phyloP scores from a whole-genome alignment of 169 alveolate species.

The Cryptosporidium ryanae region DNA sequence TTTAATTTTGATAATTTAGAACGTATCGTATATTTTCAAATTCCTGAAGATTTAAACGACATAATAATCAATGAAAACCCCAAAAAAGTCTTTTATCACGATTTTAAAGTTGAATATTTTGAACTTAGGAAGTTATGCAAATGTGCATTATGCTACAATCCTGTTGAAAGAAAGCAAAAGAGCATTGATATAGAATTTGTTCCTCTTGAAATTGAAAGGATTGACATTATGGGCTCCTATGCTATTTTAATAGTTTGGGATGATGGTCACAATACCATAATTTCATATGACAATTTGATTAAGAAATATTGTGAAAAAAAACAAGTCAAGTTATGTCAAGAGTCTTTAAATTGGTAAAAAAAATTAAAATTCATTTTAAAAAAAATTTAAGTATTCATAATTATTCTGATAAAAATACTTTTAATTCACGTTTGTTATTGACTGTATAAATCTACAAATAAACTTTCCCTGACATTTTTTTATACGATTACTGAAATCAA shows the following conservation, averaged over 20 bases:
- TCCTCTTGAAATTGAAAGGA: slow-evolving; percentile 76
- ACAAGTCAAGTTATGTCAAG: slow-evolving; percentile 11
- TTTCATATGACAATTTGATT: slow-evolving; percentile 70
- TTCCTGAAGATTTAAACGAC: slow-evolving; percentile 74
- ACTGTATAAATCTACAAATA: neutral
- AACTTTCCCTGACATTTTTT: neutral
- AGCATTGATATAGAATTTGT: neutral
- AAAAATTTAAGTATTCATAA: neutral
- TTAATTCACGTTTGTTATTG: too few relatives aligned
- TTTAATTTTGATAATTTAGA: slow-evolving; percentile 71
- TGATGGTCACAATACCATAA: slow-evolving; percentile 85
- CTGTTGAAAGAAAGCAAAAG: neutral
- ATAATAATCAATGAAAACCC: slow-evolving; percentile 77
- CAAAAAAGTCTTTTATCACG: neutral
- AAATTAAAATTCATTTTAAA: neutral
- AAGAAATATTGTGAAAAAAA: neutral
- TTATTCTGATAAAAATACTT: neutral
- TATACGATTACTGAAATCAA: slow-evolving; percentile 3
- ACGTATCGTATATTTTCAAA: slow-evolving; percentile 12
- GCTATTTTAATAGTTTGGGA: slow-evolving; percentile 90
- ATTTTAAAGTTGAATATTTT: slow-evolving; percentile 76
- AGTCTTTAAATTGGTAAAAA: slow-evolving; percentile 41
- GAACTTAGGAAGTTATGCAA: slow-evolving; percentile 84
- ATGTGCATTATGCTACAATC: slow-evolving; percentile 83
- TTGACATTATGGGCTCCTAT: slow-evolving; percentile 86